Evolutionary conservation across 495 filamentous ascomycete genomes (phyloP).

Genomic region (Lepraria neglecta): DNA sequence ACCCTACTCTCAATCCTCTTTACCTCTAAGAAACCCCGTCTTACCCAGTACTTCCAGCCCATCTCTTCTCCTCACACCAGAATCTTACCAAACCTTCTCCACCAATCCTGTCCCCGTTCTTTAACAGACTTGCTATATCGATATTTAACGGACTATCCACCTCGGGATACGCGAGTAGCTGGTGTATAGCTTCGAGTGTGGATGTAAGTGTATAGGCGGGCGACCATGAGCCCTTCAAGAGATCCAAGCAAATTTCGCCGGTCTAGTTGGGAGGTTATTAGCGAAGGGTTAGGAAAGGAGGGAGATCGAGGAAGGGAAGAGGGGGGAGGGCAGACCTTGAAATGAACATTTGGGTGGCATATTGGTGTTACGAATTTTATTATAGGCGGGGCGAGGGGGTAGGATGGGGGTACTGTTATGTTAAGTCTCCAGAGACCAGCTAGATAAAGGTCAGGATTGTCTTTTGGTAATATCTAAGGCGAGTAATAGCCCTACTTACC

Average conservation of each 20-base stretch:
- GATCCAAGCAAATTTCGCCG: slow-evolving; percentile 89
- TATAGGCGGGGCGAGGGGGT: slow-evolving; percentile 69
- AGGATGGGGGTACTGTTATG: slow-evolving; percentile 69
- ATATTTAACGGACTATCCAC: slow-evolving; percentile 83
- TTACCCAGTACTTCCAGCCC: slow-evolving; percentile 21
- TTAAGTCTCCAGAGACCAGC: slow-evolving; percentile 78
- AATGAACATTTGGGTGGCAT: slow-evolving; percentile 79
- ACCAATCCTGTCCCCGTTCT: slow-evolving; percentile 67
- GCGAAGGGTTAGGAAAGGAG: too few relatives aligned
- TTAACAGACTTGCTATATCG: slow-evolving; percentile 72
- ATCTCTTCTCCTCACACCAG: slow-evolving; percentile 36
- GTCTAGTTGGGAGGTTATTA: slow-evolving; percentile 36
- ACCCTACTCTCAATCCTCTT: neutral
- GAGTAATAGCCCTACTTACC: slow-evolving; percentile 38
- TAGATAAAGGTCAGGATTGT: slow-evolving; percentile 28
- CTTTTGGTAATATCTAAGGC: neutral
- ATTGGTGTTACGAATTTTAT: slow-evolving; percentile 74
- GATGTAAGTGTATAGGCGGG: slow-evolving; percentile 74
- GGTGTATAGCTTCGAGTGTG: slow-evolving; percentile 61
- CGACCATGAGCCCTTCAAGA: slow-evolving; percentile 66
- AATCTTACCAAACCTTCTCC: slow-evolving; percentile 78
- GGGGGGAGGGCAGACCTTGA: slow-evolving; percentile 37
- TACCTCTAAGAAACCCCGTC: neutral
- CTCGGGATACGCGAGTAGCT: slow-evolving; percentile 69
- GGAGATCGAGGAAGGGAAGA: neutral